These are phyloP conservation scores for Ogataea zsoltii DNA, from an alignment of 805 yeast species.

Conservation along the genomic window DNA sequence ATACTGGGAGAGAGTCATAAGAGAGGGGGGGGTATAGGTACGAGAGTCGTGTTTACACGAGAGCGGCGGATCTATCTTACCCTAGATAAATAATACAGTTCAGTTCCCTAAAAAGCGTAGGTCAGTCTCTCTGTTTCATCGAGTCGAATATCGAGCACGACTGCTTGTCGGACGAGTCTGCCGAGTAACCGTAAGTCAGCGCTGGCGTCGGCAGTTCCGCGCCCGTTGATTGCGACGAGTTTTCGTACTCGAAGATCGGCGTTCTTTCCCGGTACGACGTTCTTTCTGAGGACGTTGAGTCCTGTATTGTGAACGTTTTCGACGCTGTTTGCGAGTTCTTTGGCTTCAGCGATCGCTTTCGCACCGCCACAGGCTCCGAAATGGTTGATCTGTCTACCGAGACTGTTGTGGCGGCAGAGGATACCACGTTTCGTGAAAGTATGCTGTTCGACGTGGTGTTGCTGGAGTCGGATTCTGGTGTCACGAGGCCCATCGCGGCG, in stretches of 20 bases:
- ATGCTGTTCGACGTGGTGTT: neutral
- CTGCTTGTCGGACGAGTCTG: constrained; percentile 11
- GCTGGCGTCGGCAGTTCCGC: constrained; percentile 7
- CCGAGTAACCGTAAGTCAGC: constrained; percentile 9
- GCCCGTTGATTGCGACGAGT: constrained; percentile 5
- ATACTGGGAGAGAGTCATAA: constrained; percentile 3
- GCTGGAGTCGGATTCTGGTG: constrained; percentile 4
- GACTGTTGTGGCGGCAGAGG: constrained; percentile 4
- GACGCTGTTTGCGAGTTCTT: neutral
- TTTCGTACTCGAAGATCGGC: constrained; percentile 12
- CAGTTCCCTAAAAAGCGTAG: neutral
- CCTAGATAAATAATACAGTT: neutral
- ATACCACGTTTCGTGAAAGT: neutral
- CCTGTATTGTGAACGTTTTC: neutral
- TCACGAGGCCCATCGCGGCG: constrained; percentile 3
- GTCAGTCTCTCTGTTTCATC: neutral
- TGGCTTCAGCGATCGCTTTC: neutral
- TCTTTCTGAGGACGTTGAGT: constrained; percentile 7
- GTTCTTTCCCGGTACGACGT: constrained; percentile 13
- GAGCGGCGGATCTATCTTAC: neutral
- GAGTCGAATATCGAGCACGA: constrained; percentile 20
- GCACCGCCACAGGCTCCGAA: neutral
- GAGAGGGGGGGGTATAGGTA: neutral
- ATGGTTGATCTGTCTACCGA: neutral
- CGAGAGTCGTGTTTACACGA: neutral